phyloP scores from a whole-genome alignment of 2,329 filamentous ascomycete species.

The Moelleriella libera region DNA sequence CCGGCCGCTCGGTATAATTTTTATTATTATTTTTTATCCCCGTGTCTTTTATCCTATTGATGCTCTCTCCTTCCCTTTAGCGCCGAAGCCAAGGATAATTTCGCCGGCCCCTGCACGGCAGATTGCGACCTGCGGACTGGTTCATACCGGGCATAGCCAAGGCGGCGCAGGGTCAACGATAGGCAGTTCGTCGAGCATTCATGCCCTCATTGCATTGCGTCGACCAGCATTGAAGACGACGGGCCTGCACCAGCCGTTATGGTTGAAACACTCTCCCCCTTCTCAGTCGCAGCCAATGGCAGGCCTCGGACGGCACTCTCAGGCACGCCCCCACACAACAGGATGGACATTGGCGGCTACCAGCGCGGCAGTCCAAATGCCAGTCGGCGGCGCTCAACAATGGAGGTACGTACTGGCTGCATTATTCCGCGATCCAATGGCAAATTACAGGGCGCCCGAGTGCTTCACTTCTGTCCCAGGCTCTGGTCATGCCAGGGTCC shows the following conservation, averaged over 20 bases:
- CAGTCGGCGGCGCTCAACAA: neutral
- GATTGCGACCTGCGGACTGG: neutral
- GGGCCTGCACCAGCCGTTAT: neutral
- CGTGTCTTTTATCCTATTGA: neutral
- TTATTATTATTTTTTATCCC: no score
- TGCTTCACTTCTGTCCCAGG: neutral
- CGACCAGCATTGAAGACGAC: no score
- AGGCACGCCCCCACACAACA: constrained; percentile 1
- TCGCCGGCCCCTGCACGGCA: neutral
- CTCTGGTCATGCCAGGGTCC: neutral
- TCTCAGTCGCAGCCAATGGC: constrained; percentile 3
- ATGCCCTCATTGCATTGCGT: no score
- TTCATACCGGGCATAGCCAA: neutral
- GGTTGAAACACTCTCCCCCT: constrained; percentile 1
- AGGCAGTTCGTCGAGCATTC: neutral
- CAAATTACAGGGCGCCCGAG: neutral
- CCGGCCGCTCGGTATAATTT: no score
- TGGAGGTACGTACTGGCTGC: constrained; percentile 1
- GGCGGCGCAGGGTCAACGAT: no score
- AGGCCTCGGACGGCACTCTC: neutral
- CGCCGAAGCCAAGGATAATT: neutral
- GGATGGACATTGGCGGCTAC: neutral
- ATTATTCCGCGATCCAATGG: neutral
- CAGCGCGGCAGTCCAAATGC: constrained; percentile 1
- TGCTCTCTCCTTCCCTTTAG: neutral